A percentile compares a stretch with the other conserved stretches of the same genome.
phyloP scores from a whole-genome alignment of 768 basidiomycete species.

The Pleurotus pulmonarius region DNA sequence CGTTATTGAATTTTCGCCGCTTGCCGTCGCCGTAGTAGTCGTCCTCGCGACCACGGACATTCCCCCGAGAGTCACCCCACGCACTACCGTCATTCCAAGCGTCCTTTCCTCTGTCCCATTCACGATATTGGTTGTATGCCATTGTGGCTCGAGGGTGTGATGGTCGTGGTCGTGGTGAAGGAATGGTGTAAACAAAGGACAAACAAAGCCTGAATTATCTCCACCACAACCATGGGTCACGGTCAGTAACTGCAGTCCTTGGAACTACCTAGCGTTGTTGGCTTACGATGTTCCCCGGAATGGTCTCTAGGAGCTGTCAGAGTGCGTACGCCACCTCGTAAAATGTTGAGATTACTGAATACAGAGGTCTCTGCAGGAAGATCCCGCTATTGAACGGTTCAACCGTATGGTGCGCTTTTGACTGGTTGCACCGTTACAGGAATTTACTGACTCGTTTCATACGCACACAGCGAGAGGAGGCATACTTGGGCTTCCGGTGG shows the following conservation, averaged over 20 bases:
- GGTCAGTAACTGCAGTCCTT: conserved; percentile 30
- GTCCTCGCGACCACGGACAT: conserved; percentile 60
- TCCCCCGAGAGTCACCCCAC: conserved; percentile 25
- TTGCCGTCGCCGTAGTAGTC: conserved; percentile 69
- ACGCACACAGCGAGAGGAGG: conserved; percentile 66
- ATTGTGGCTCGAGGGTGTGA: conserved; percentile 31
- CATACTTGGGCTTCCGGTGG: conserved; percentile 81
- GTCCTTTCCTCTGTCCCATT: conserved; percentile 84
- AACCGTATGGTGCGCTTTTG: conserved; percentile 39
- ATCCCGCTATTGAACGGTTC: conserved; percentile 60
- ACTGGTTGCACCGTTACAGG: conserved; percentile 2
- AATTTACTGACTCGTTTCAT: conserved; percentile 8
- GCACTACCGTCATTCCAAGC: conserved; percentile 31
- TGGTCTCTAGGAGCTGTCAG: conserved; percentile 49
- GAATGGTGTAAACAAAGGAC: conserved; percentile 31
- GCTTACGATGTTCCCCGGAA: conserved; percentile 13
- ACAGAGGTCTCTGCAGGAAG: conserved; percentile 25
- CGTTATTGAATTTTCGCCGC: conserved; percentile 75
- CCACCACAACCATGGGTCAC: conserved; percentile 46
- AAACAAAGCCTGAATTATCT: conserved; percentile 28
- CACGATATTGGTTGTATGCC: conserved; percentile 63
- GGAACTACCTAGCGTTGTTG: background rate
- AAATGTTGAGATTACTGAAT: background rate
- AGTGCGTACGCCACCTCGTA: conserved; percentile 26
- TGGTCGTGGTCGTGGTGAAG: conserved; percentile 22